Base-by-base conservation (phyloP, 2,329 filamentous ascomycete species). In the Scleromitrula shiraiana region DNA sequence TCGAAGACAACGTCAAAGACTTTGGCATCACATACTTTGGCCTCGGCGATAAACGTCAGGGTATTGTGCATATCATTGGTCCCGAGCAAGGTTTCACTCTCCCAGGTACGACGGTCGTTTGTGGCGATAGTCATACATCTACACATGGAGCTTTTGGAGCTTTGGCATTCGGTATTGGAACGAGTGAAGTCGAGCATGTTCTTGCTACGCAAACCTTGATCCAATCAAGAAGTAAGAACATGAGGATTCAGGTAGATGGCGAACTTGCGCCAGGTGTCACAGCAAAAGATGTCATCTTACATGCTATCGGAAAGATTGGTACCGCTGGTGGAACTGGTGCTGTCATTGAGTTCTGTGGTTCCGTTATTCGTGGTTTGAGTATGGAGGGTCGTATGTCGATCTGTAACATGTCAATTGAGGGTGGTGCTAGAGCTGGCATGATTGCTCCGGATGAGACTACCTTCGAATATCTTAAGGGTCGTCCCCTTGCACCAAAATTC, bases 331-430 rank as follows among this genome's bases (percentile, higher is more conserved):
- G 93, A 59, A 97, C 85, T 49, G 90, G 91, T 53, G 83, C 85
- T 45, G 93, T 97, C 56, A 96, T 98, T 61, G 93, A 98, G 72
- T 98, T 91, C 73, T 95, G 89, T 64, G 93, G 93, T 51, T 95
- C 90, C 43, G 88, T 93, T 53, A 96, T 98, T 65, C 82, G 88
- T 59, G 72, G 70, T 53, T 75, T 97, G 60, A 95, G 88, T 68
- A 95, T 98, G 80, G 93, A 97, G 70, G 93, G 91, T 36, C 82
- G 93, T 58, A 97, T 98, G 93, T 96, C 90, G 54, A 95, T 98
- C 66, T 97, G 93, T 75, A 98, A 98, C 74, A 97, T 97, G 93
- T 89, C 90, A 12, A 96, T 97, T 59, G 93, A 98, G 74, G 93
- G 77, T 58, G 93, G 93, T 68, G 93, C 93, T 40, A 80, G 93